Evolutionary conservation across 805 yeast genomes (phyloP), one percentile per base, ranked within the genome.

Genomic region (Suhomyces sp.): DNA sequence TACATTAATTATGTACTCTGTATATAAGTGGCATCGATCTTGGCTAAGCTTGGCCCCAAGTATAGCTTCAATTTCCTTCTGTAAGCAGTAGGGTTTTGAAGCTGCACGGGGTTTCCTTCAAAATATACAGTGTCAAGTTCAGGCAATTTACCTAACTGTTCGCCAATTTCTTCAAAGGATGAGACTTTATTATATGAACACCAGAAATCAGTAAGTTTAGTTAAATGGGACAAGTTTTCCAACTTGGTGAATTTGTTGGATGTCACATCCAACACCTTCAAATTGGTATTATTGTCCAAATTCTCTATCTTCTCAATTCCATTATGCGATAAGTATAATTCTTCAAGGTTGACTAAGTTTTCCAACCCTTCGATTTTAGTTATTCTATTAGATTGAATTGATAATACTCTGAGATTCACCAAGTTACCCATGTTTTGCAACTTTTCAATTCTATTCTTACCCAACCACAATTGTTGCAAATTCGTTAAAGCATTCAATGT

Each of bases 31-130:
- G 99, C 98, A 73, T 94, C 99, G 51, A 94, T 90, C 72, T 94
- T 96, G 44, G 80, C 71, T 46, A 94, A 71, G 8, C 86, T 79
- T 0, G 87, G 84, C 2, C 88, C 89, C 54, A 93, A 75, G 54
- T 86, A 80, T 61, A 94, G 75, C 58, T 82, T 82, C 46, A 94
- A 66, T 67, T 94, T 94, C 63, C 94, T 83, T 63, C 97, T 79
- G 67, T 94, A 94, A 49, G 91, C 84, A 1, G 94, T 85, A n/a
- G 84, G 83, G 59, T 87, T 87, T 19, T 80, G 66, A 27, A 71
- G 59, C 62, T 94, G 97, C 17, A 94, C 67, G 3, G 98, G 98
- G 65, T 93, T 93, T 7, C 94, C 93, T 70, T 94, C 99, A 57
- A 94, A 84, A 66, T 94, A 94, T 5, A 94, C 96, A 0, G 97